A percentile compares a stretch with the other conserved stretches of the same genome.
phyloP scores from a whole-genome alignment of 2,329 filamentous ascomycete species.

The Sporothrix humicola region DNA sequence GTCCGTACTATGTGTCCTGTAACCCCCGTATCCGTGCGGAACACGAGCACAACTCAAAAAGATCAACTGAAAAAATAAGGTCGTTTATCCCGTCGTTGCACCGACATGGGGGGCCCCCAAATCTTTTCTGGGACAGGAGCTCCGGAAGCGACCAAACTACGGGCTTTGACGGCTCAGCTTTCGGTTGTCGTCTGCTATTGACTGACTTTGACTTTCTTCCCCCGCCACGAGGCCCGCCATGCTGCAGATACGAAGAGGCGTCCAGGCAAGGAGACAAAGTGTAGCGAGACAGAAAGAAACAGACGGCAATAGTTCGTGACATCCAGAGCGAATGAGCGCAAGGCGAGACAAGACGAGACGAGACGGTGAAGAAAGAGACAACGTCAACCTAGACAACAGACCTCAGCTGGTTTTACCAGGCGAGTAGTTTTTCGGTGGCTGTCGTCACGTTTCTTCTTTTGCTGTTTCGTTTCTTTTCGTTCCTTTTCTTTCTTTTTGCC shows the following conservation, averaged over 20 bases:
- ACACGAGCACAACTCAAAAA: slow-evolving; percentile 7
- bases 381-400: neutral
- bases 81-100: slow-evolving; percentile 18
- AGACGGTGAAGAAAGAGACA: neutral
- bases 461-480: neutral
- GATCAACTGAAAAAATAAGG: neutral
- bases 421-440: slow-evolving; percentile 1
- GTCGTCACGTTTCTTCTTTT: neutral
- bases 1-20: neutral
- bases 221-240: neutral
- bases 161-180: no score
- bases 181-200: neutral
- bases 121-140: neutral
- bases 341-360: slow-evolving; percentile 5
- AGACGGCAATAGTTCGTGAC: neutral
- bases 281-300: neutral
- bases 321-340: slow-evolving; percentile 3
- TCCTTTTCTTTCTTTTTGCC: neutral
- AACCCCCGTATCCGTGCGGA: neutral
- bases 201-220: no score
- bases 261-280: neutral
- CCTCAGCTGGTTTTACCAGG: neutral
- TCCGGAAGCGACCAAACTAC: neutral
- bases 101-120: neutral
- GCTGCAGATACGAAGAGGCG: slow-evolving; percentile 17